Evolutionary conservation across 176 grass and related monocot genomes (phyloP), one percentile per base, ranked within the genome.

Genomic region (Aechmea fasciata): DNA sequence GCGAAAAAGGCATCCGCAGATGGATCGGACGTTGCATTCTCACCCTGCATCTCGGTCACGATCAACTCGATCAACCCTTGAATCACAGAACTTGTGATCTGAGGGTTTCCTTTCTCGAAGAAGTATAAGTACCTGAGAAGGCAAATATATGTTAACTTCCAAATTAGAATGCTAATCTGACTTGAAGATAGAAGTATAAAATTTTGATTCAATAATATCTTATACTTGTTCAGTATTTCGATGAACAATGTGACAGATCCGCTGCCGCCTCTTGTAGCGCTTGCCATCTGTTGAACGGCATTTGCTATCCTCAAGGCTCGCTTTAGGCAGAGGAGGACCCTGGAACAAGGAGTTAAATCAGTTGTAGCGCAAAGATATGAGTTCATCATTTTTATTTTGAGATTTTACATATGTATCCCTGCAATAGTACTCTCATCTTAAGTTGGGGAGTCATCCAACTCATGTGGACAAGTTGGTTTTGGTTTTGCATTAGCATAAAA

Each of bases 301-400:
- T 93, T 93, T 59, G 89, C 94, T 47, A 99, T 99, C 82, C 94
- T 87, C 80, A 99, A 85, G 18, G 94, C 89, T 29, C 94, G 94
- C 84, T 99, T 99, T 79, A 93, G 85, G 81, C 94, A 97, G 71
- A 97, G 86, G 71, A 97, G 89, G 71, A 99, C 94, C 89, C 94
- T 99, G 79, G 57, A 78, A 75, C 25, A 67, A 72, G 72, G 61
- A 67, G 59, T 49, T 8, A 14, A 15, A 48, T 74, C 47, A 73
- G 9, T 26, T 47, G 50, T 70, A 64, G 61, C 29, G 71, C 51
- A n/a, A 72, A 65, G 24, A 29, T 28, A 67, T 6, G 3, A 41
- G 33, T 41, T 41, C 9, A 48, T 79, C 8, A 52, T 52, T 62
- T 73, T 33, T 24, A 11, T 76, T 24, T 25, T 50, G n/a, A 57